Conservation (phyloP, 805 yeast genomes). For the Nakazawaea anatomiae region DNA sequence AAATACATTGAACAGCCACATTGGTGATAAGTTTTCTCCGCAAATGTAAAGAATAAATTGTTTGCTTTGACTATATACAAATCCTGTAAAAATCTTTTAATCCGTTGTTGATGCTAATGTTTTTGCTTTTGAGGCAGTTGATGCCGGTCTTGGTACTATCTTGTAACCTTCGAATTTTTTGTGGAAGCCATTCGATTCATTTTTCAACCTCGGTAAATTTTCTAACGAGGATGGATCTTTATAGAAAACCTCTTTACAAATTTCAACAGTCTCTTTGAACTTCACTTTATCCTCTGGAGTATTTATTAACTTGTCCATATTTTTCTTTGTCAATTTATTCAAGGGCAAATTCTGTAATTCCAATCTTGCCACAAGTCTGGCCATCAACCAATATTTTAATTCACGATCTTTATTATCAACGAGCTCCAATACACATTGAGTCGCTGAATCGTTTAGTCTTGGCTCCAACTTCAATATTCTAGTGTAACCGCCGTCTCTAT, state of each 20-base stretch:
- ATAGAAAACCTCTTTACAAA: constrained; percentile 42
- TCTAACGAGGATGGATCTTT: constrained; percentile 15
- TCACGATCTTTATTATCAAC: constrained; percentile 59
- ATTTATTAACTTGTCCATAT: constrained; percentile 47
- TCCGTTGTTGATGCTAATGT: too few relatives aligned
- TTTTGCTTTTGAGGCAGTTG: too few relatives aligned
- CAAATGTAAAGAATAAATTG: too few relatives aligned
- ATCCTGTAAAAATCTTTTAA: too few relatives aligned
- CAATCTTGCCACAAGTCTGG: constrained; percentile 79
- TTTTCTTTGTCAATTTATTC: constrained; percentile 48
- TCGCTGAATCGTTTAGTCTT: constrained; percentile 84
- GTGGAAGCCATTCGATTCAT: constrained; percentile 7
- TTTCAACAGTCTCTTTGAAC: constrained; percentile 60
- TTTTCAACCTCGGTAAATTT: constrained; percentile 25
- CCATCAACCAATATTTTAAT: constrained; percentile 68
- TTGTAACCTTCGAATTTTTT: constrained; percentile 15
- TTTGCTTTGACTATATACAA: too few relatives aligned
- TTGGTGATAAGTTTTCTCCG: too few relatives aligned
- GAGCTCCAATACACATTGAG: constrained; percentile 81
- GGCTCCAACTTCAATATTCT: constrained; percentile 81
- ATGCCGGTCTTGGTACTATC: constrained; percentile 24
- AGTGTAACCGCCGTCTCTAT: constrained; percentile 77
- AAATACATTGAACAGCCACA: too few relatives aligned
- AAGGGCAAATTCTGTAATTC: constrained; percentile 54
- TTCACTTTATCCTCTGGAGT: constrained; percentile 44